Evolutionary conservation across 176 grass and related monocot species (phyloP).

Genomic region (Pharus latifolius): DNA sequence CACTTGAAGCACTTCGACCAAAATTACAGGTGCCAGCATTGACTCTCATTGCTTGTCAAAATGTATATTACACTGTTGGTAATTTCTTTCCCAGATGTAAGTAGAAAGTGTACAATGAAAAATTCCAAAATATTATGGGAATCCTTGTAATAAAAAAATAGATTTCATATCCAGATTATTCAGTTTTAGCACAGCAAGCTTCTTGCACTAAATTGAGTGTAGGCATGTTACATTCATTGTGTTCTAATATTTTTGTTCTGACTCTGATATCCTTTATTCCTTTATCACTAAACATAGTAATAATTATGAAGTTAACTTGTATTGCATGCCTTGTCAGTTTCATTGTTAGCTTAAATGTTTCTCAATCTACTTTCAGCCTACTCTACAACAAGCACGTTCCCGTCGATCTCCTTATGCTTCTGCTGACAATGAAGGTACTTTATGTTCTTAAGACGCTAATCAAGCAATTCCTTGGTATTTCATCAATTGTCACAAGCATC

Average conservation of each 20-base stretch:
- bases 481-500: not conserved
- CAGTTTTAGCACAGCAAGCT: not conserved
- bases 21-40: slow-evolving; percentile 57
- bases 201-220: not conserved
- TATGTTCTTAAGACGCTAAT: not conserved
- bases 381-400: slow-evolving; percentile 53
- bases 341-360: not conserved
- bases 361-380: slow-evolving; percentile 32
- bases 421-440: slow-evolving; percentile 55
- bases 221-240: not conserved
- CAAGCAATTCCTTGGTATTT: not conserved
- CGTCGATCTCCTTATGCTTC: slow-evolving; percentile 46
- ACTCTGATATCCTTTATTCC: not conserved
- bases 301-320: not conserved
- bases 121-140: not conserved
- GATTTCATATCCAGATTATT: not conserved
- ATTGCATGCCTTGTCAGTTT: not conserved
- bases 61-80: not conserved
- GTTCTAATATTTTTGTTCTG: not conserved
- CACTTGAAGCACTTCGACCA: slow-evolving; percentile 73
- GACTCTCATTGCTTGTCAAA: not conserved
- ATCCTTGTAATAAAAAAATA: not conserved
- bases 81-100: not conserved
- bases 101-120: not conserved
- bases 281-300: not conserved